Evolutionary conservation across 352 stramenopile species (phyloP), one percentile per base, ranked within the genome.

Genomic region (Globisporangium spinosum): DNA sequence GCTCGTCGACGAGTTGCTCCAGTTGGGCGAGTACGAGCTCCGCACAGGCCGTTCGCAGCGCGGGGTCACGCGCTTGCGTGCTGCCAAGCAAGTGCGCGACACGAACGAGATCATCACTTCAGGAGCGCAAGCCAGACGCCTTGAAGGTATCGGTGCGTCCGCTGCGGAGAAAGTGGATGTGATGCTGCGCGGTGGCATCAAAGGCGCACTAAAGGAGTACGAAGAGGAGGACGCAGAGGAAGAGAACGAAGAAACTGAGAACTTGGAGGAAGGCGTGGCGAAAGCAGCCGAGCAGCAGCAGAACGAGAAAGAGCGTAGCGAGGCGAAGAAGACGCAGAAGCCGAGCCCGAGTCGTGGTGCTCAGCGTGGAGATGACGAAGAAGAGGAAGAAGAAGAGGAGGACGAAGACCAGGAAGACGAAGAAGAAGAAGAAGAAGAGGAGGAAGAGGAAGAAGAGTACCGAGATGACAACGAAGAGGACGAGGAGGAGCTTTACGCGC

Each of bases 21-120:
- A 83, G 54, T 67, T 93, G 17, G 83, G 79, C 20, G 73, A 89
- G 51, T 89, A 78, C 25, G 85, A 93, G 40, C 69, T 88, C 67
- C 51, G 66, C 15, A 69, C 72, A 6, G 78, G 82, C 0, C 70
- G 78, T 60, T 74, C 77, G 2, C 83, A 91, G 68, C 78, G 82
- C 12, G 83, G 83, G 6, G 62, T 87, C 2, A 69, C 85, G 3
- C 83, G 80, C 5, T 61, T 93, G 35, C 81, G 81, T n/a, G 85
- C 78, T 23, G 85, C 85, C 10, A 89, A 82, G 69, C 69, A 80
- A 64, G 71, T 93, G 13, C 74, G 72, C 2, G 70, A 89, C 38
- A 66, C 63, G 13, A 51, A 62, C 12, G 69, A 80, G 20, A 74
- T 83, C 29, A 81, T 90, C 64, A 88, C 66, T 15, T 89, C 85